Conservation (phyloP, 805 yeast genomes). For the Candida montana region DNA sequence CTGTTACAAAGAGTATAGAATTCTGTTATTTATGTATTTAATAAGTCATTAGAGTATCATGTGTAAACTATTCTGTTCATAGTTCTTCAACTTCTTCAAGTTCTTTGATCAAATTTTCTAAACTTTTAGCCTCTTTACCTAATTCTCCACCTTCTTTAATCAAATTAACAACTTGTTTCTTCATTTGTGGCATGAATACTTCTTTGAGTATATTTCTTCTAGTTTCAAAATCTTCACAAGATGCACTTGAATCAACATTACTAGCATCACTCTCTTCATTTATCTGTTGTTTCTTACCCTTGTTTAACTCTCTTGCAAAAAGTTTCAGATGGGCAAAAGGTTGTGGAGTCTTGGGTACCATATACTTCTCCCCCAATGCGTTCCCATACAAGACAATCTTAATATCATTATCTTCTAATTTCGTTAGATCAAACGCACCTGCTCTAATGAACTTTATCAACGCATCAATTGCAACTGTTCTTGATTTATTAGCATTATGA, state of each 20-base stretch:
- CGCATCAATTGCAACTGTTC: constrained; percentile 31
- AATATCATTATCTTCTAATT: constrained; percentile 11
- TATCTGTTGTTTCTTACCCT: constrained; percentile 8
- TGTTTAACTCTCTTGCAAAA: constrained; percentile 37
- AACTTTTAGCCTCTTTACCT: constrained; percentile 44
- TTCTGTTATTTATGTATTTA: neutral
- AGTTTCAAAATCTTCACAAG: constrained; percentile 58
- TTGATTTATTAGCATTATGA: constrained; percentile 16
- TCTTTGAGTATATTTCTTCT: constrained; percentile 50
- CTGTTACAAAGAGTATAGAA: too few relatives aligned
- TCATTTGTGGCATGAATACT: constrained; percentile 44
- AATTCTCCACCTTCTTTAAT: constrained; percentile 70
- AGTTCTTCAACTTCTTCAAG: too few relatives aligned
- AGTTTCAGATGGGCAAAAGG: constrained; percentile 63
- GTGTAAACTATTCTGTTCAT: too few relatives aligned
- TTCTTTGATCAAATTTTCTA: constrained; percentile 10
- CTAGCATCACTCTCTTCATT: constrained; percentile 7
- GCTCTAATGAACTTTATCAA: constrained; percentile 37
- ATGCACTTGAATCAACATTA: constrained; percentile 35
- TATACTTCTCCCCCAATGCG: constrained; percentile 44
- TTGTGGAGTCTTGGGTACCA: constrained; percentile 51
- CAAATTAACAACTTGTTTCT: constrained; percentile 43
- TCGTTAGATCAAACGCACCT: constrained; percentile 30
- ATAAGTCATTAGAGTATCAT: too few relatives aligned
- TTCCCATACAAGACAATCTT: neutral